Evolutionary conservation across 257 asterid genomes (phyloP), one percentile per base, ranked within the genome.

Genomic region (Phtheirospermum japonicum): DNA sequence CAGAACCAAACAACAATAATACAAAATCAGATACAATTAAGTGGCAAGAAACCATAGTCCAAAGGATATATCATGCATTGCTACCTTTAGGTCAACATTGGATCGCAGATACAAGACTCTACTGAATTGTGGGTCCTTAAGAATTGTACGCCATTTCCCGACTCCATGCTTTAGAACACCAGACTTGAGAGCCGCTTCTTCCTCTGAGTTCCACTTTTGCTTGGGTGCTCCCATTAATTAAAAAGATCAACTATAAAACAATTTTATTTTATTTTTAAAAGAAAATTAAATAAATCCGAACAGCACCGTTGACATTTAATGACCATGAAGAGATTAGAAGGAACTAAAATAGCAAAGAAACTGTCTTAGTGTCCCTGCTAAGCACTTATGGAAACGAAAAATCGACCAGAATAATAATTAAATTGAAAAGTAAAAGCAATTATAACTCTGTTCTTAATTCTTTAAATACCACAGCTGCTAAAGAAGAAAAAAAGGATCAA

Each of bases 101-200:
- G 92, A 85, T 46, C 92, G 79, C 39, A 76, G 72, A 75, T 76
- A 77, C 32, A 85, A 66, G 31, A 83, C 65, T 45, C 76, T 70
- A 67, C 86, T 78, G 68, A 78, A 88, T 46, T 81, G 89, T 64
- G 89, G 85, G 58, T 88, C 91, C 72, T 79, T 85, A 16, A 84
- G 88, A 71, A 84, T 84, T 4, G 88, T 76, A 30, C 89, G 92
- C 90, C 93, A 84, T 80, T 84, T 87, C 59, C 62, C 93, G 7
- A 82, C 73, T 31, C 95, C 88, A 61, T 84, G 93, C 85, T 84
- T 84, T 54, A 78, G 75, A 26, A 84, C 79, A 64, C 95, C 92
- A 73, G 95, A 83, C 75, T 79, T 82, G 37, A 82, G 89, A 50
- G 95, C 93, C 30, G 87, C 95, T 77, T 84, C 95, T 80, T 87